Evolutionary conservation across 352 stramenopile species (phyloP).

Genomic region (Pythium brachiatum): DNA sequence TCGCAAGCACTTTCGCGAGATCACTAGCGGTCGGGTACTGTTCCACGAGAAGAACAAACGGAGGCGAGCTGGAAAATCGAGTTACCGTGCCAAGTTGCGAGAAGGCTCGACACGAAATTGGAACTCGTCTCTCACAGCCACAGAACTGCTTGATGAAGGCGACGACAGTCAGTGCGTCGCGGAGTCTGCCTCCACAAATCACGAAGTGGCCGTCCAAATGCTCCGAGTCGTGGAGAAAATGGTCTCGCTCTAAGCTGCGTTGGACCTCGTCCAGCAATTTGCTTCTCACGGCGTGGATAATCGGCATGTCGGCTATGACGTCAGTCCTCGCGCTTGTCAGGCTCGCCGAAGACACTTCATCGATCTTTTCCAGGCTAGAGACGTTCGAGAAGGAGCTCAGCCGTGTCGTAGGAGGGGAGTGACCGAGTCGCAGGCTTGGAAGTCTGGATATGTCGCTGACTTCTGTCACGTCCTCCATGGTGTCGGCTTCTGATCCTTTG

Average conservation of each 20-base stretch:
- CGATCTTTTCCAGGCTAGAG: slow-evolving; percentile 14
- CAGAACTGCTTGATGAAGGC: slow-evolving; percentile 21
- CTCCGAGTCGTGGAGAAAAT: slow-evolving; percentile 10
- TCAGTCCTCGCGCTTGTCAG: not conserved
- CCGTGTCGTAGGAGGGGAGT: not conserved
- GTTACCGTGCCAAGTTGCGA: not conserved
- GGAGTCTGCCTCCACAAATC: slow-evolving; percentile 23
- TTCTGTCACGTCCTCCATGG: not conserved
- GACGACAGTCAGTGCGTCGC: slow-evolving; percentile 20
- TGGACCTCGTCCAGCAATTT: slow-evolving; percentile 4
- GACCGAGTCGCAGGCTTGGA: not conserved
- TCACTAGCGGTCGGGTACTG: slow-evolving; percentile 18
- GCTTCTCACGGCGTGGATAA: slow-evolving; percentile 5
- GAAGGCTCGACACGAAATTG: not conserved
- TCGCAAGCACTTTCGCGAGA: slow-evolving; percentile 12
- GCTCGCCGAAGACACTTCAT: slow-evolving; percentile 2
- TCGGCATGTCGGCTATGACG: not conserved
- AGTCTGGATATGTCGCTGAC: not conserved
- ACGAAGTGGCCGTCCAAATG: slow-evolving; percentile 24
- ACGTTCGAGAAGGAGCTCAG: slow-evolving; percentile 10
- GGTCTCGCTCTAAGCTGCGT: slow-evolving; percentile 9
- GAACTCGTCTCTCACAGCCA: not conserved
- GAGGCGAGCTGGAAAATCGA: not conserved
- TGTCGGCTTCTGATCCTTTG: slow-evolving; percentile 7
- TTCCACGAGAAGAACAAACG: slow-evolving; percentile 28